Conservation (phyloP, 106 monocot species). For the Xerophyta viscosa region DNA sequence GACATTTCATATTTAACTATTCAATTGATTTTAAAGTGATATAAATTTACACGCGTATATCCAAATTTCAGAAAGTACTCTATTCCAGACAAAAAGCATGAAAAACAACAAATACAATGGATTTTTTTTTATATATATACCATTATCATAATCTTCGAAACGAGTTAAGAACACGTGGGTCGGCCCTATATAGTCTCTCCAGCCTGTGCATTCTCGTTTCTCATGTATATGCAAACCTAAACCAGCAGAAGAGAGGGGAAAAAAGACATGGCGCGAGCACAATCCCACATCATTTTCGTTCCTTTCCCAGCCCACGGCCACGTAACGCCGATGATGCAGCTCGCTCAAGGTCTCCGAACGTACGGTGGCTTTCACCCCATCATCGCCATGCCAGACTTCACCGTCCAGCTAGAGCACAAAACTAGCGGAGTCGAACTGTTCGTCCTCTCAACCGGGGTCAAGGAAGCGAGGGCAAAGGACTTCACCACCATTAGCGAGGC, state of each 20-base stretch:
- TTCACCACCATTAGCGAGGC: constrained; percentile 33
- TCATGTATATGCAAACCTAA: neutral
- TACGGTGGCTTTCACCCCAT: constrained; percentile 26
- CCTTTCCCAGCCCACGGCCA: constrained; percentile 79
- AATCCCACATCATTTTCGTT: constrained; percentile 22
- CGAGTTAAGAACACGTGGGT: too few relatives aligned
- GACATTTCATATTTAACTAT: too few relatives aligned
- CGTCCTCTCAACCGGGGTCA: constrained; percentile 26
- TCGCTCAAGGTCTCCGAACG: constrained; percentile 29
- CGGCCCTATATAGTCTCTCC: too few relatives aligned
- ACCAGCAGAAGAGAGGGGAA: neutral
- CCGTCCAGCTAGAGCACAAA: constrained; percentile 17
- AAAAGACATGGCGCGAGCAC: neutral
- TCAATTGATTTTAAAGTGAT: too few relatives aligned
- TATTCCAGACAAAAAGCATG: too few relatives aligned
- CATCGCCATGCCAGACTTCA: constrained; percentile 46
- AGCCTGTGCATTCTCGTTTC: too few relatives aligned
- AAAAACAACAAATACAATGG: too few relatives aligned
- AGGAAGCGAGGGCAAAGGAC: constrained; percentile 8
- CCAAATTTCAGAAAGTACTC: too few relatives aligned
- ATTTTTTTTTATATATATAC: too few relatives aligned
- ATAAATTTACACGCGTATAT: too few relatives aligned
- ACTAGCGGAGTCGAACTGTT: constrained; percentile 5
- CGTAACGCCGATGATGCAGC: constrained; percentile 56
- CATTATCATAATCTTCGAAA: too few relatives aligned